phyloP scores from a whole-genome alignment of 176 grass and related monocot genomes.

The Ampelocalamus luodianensis region DNA sequence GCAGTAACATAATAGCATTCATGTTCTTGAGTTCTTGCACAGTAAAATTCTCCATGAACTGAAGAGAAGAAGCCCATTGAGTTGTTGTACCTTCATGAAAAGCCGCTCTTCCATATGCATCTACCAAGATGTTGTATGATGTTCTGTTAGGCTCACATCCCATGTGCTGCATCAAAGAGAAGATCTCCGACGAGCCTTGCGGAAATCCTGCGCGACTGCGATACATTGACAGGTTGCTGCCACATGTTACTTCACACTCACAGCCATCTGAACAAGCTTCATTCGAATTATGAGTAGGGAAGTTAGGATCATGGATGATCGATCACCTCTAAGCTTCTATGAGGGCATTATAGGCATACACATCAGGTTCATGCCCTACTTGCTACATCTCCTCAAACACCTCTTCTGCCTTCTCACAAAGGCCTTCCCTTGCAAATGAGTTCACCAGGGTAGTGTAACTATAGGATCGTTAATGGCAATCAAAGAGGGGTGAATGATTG shows the following conservation, averaged over 20 bases:
- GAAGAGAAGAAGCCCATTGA: neutral
- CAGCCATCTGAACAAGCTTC: neutral
- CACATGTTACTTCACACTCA: neutral
- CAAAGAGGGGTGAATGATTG: too few species aligned
- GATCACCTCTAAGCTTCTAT: slow-evolving; percentile 85
- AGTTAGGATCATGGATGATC: neutral
- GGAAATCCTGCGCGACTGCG: slow-evolving; percentile 76
- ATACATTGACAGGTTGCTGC: neutral
- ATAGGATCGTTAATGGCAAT: too few species aligned
- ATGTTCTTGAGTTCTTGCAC: neutral
- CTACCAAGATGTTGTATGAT: slow-evolving; percentile 95
- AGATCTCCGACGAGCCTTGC: slow-evolving; percentile 77
- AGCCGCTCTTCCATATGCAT: slow-evolving; percentile 88
- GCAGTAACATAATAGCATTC: neutral
- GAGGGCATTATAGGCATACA: slow-evolving; percentile 90
- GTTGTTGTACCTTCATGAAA: slow-evolving; percentile 61
- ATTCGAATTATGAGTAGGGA: neutral
- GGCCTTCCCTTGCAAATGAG: slow-evolving; percentile 82
- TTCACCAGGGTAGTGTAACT: slow-evolving; percentile 89
- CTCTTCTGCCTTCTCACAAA: slow-evolving; percentile 92
- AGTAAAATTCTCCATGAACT: neutral
- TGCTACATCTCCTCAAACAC: slow-evolving; percentile 86
- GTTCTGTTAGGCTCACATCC: slow-evolving; percentile 89
- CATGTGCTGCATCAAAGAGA: slow-evolving; percentile 87
- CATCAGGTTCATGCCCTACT: slow-evolving; percentile 80